phyloP scores from a whole-genome alignment of 2,329 filamentous ascomycete genomes.

The Bipolaris gigantea region DNA sequence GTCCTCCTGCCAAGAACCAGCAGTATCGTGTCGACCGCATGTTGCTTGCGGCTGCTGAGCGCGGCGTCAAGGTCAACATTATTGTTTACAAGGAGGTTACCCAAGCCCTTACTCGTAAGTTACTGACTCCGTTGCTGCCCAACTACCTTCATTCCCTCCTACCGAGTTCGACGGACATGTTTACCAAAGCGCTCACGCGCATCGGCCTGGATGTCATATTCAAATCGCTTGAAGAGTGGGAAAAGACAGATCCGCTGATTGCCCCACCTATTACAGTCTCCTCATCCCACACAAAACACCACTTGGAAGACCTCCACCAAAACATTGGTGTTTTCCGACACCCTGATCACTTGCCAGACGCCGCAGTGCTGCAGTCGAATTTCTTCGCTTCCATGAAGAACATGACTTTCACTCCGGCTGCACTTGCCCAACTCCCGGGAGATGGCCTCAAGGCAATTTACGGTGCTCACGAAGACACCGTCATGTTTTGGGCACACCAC shows the following conservation, averaged over 20 bases:
- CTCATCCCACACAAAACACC: conserved; percentile 76
- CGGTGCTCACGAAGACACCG: conserved; percentile 76
- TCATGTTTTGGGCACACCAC: conserved; percentile 91
- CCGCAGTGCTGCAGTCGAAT: conserved; percentile 64
- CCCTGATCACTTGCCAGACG: conserved; percentile 81
- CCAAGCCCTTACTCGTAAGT: conserved; percentile 76
- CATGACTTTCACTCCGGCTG: conserved; percentile 57
- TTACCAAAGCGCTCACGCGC: conserved; percentile 47
- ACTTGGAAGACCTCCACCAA: conserved; percentile 72
- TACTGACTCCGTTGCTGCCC: conserved; percentile 46
- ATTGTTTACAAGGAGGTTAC: conserved; percentile 89
- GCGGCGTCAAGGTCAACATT: conserved; percentile 80
- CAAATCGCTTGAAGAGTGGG: conserved; percentile 49
- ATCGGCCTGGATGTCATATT: conserved; percentile 50
- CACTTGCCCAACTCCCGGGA: conserved; percentile 65
- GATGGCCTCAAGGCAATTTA: conserved; percentile 79
- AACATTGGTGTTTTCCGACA: conserved; percentile 90
- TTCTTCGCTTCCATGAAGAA: conserved; percentile 60
- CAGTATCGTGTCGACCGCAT: conserved; percentile 82
- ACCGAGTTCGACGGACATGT: conserved; percentile 44
- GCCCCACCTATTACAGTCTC: conserved; percentile 56
- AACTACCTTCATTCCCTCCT: conserved; percentile 50
- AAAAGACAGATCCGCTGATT: conserved; percentile 51
- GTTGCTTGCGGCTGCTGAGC: conserved; percentile 77
- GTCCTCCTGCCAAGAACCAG: conserved; percentile 79